These are phyloP conservation scores for Sistotremastrum niveocremeum DNA, from an alignment of 768 basidiomycete species.

Conservation along the genomic window DNA sequence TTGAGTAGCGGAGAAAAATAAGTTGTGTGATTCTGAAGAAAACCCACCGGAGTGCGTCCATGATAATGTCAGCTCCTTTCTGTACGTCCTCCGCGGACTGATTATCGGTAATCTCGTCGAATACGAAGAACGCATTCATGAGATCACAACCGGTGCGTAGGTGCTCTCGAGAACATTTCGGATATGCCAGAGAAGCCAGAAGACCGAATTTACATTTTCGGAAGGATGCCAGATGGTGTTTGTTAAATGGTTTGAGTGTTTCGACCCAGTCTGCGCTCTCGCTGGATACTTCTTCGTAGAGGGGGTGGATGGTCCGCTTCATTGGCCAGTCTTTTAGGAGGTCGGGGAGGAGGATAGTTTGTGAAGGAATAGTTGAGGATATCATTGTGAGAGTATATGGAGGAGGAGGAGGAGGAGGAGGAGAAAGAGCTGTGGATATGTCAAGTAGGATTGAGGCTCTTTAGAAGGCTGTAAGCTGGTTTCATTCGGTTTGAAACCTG, in stretches of 20 bases:
- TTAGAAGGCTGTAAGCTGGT: too few relatives aligned
- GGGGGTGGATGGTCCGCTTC: slow-evolving; percentile 6
- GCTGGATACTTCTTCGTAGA: slow-evolving; percentile 3
- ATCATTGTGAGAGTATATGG: too few relatives aligned
- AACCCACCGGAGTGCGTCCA: slow-evolving; percentile 20
- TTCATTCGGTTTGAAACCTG: too few relatives aligned
- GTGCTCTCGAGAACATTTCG: slow-evolving; percentile 7
- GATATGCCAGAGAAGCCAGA: slow-evolving; percentile 7
- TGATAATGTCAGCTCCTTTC: slow-evolving; percentile 19
- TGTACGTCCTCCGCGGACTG: slow-evolving; percentile 17
- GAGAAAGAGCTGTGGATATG: too few relatives aligned
- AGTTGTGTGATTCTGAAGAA: too few relatives aligned
- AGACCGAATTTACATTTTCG: slow-evolving; percentile 12
- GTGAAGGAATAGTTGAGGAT: too few relatives aligned
- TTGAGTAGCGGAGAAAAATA: too few relatives aligned
- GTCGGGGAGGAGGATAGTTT: slow-evolving; percentile 5
- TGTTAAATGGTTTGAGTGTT: slow-evolving; percentile 7
- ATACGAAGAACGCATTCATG: slow-evolving; percentile 19
- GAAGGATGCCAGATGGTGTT: slow-evolving; percentile 10
- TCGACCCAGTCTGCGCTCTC: slow-evolving; percentile 9
- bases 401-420: too few relatives aligned
- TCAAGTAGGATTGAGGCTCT: too few relatives aligned
- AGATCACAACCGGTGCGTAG: slow-evolving; percentile 18
- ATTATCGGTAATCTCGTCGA: slow-evolving; percentile 20
- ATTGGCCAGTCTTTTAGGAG: slow-evolving; percentile 11